Evolutionary conservation across 139 green algal genomes (phyloP).

Genomic region (Coccomyxa sp.): DNA sequence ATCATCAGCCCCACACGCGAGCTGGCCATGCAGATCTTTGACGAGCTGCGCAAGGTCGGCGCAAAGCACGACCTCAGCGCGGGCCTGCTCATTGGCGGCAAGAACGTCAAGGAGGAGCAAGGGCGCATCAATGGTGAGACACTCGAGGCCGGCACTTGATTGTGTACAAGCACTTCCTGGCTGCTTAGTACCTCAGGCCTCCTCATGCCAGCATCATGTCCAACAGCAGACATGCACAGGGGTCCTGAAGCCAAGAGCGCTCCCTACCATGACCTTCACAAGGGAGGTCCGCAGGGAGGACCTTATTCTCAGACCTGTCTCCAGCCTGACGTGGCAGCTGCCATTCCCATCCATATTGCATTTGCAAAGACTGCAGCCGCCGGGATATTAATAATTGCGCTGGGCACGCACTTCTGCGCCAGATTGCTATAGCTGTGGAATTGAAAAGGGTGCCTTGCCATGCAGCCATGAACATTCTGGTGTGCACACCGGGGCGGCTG

Average conservation of each 20-base stretch:
- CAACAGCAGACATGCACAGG: background rate
- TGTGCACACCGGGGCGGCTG: constrained; percentile 90
- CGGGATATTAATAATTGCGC: no score
- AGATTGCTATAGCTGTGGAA: background rate
- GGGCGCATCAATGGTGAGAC: constrained; percentile 41
- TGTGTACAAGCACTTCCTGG: background rate
- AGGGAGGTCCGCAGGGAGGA: no score
- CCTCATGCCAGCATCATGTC: no score
- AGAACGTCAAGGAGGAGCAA: constrained; percentile 81
- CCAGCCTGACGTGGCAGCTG: background rate
- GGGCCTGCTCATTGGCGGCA: constrained; percentile 94
- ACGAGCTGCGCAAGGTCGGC: constrained; percentile 79
- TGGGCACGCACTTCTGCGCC: no score
- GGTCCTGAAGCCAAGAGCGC: no score
- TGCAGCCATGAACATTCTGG: constrained; percentile 83
- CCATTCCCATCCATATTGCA: background rate
- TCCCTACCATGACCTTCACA: no score
- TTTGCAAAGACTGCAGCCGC: background rate
- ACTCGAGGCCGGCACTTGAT: background rate
- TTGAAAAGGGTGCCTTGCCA: background rate
- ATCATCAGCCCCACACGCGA: constrained; percentile 94
- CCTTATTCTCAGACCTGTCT: no score
- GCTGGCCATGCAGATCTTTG: constrained; percentile 94
- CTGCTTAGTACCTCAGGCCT: constrained; percentile 1
- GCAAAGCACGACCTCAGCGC: constrained; percentile 74